A percentile compares a stretch with the other conserved stretches of the same genome.
phyloP scores from a whole-genome alignment of 768 basidiomycete genomes.

The Harrya chromipes region DNA sequence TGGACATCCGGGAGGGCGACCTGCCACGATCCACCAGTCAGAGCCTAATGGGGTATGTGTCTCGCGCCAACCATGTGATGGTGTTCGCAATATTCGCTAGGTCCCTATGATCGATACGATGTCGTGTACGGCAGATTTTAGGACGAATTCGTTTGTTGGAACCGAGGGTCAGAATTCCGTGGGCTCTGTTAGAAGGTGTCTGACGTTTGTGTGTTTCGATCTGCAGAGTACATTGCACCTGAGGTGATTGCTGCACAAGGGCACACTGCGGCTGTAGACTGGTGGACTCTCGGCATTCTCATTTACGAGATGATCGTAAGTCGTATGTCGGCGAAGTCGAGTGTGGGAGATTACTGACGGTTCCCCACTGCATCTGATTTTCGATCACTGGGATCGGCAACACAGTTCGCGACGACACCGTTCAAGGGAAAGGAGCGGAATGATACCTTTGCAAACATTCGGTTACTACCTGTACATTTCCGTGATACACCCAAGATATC shows the following conservation, averaged over 20 bases:
- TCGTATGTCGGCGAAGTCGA: conserved; percentile 16
- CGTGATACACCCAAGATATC: conserved; percentile 81
- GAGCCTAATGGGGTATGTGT: conserved; percentile 82
- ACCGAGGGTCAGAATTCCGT: conserved; percentile 75
- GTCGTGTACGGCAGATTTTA: conserved; percentile 95
- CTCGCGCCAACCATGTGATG: conserved; percentile 2
- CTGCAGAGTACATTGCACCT: conserved; percentile 94
- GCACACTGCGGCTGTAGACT: conserved; percentile 97
- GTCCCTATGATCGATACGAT: conserved; percentile 94
- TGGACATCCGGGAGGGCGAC: conserved; percentile 78
- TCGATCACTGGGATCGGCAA: conserved; percentile 15
- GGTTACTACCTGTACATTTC: conserved; percentile 81
- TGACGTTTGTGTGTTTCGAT: conserved; percentile 17
- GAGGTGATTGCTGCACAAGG: conserved; percentile 97
- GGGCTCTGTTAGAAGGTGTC: conserved; percentile 7
- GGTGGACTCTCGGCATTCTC: conserved; percentile 98
- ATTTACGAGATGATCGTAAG: conserved; percentile 99
- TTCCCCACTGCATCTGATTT: conserved; percentile 29
- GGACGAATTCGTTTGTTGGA: conserved; percentile 98
- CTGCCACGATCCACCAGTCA: conserved; percentile 80
- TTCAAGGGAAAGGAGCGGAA: conserved; percentile 96
- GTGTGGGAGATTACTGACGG: conserved; percentile 32
- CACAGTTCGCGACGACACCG: conserved; percentile 94
- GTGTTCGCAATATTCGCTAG: conserved; percentile 38
- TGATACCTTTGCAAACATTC: conserved; percentile 96